Percentiles rank a stretch among this genome's conserved stretches.
Conservation (phyloP, 2,329 filamentous ascomycete species). For the Alternaria postmessia region DNA sequence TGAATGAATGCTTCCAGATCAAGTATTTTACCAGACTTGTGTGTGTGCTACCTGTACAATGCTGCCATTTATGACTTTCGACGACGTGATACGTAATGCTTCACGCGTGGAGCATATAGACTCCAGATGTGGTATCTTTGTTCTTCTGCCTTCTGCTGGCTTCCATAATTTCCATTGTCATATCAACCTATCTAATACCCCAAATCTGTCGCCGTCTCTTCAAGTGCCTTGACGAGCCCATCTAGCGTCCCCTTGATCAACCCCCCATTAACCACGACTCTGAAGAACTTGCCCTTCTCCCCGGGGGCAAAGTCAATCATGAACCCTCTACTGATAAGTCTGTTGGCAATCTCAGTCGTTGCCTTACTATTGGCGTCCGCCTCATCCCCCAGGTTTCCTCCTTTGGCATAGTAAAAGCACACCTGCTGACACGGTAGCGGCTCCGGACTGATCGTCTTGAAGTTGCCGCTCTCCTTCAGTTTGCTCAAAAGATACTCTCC, state of each 20-base stretch:
- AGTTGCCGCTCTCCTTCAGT: constrained; percentile 64
- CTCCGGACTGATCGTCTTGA: constrained; percentile 76
- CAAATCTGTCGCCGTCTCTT: constrained; percentile 53
- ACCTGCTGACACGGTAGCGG: constrained; percentile 86
- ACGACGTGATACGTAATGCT: neutral
- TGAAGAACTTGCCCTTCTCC: constrained; percentile 70
- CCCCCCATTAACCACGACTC: constrained; percentile 73
- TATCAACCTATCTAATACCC: constrained; percentile 24
- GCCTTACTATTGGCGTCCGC: constrained; percentile 61
- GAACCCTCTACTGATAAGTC: constrained; percentile 67
- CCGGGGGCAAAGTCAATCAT: constrained; percentile 74
- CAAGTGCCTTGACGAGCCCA: constrained; percentile 61
- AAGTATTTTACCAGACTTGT: neutral
- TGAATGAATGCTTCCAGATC: constrained; percentile 16
- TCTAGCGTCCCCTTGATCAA: constrained; percentile 58
- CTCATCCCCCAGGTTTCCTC: constrained; percentile 59
- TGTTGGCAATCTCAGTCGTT: constrained; percentile 64
- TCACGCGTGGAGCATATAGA: neutral
- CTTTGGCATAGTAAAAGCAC: constrained; percentile 85
- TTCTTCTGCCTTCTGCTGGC: neutral
- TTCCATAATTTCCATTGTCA: neutral
- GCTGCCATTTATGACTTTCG: neutral
- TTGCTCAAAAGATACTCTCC: constrained; percentile 73
- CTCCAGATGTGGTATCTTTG: neutral
- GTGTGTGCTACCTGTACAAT: neutral